Evolutionary conservation across 2,329 filamentous ascomycete species (phyloP), one percentile per base, ranked within the genome.

Genomic region (Alternaria arborescens): DNA sequence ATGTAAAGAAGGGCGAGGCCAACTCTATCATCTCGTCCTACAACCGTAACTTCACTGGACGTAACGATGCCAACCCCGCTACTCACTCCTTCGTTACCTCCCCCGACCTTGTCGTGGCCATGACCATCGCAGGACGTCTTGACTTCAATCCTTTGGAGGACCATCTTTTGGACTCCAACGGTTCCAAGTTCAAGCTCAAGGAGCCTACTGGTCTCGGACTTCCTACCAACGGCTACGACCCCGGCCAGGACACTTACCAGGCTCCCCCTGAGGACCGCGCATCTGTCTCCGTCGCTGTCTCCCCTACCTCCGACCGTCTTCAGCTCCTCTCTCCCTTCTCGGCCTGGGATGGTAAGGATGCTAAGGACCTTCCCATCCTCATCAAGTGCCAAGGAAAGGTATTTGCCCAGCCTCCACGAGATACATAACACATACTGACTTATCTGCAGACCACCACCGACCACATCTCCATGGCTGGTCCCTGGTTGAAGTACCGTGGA

Each of bases 11-110:
- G 88, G 94, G 94, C 70, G 89, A 92, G 73, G 85, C 93, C 75
- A 99, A 99, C 89, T 96, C 93, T 7, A 99, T 99, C 80, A 86
- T 99, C 79, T 97, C 94, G 47, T 98, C 95, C 28, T 99, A 97
- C 90, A 99, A 99, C 91, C 93, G 95, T 83, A 98, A 99, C 89
- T 98, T 99, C 86, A 98, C 94, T 64, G 94, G 94, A 70, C 93
- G 95, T 79, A 98, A 98, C 81, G 94, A 97, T 72, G 93, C 92
- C 70, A 98, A 97, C 87, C 93, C 93, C 41, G 93, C 93, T 56
- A 97, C 93, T 52, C 93, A 97, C 85, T 92, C 92, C 60, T 97
- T 97, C 81, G 93, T 97, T 70, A 90, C 93, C 67, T 97, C 93
- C 7, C 93, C 93, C 58, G 93, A 97, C 78, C 84, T 97, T 64